These are phyloP conservation scores for Alloteropsis angusta DNA, from an alignment of 202 grass and related monocot genomes.

Conservation along the genomic window DNA sequence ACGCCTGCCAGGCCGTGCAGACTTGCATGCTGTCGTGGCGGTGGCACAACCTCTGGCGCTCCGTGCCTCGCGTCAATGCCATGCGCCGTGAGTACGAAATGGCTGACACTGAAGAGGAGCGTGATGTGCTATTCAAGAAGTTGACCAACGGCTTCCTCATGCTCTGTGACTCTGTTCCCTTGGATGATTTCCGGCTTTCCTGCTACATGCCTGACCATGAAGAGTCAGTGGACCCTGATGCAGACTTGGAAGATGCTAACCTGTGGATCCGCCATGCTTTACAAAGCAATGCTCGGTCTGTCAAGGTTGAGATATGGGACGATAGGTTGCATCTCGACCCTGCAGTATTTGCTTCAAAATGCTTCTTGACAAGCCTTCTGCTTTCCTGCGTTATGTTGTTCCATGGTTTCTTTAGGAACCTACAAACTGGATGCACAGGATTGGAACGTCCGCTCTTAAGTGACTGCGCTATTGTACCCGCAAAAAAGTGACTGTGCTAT, in stretches of 20 bases:
- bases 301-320: background rate
- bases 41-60: conserved; percentile 12
- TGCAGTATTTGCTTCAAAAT: background rate
- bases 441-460: background rate
- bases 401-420: background rate
- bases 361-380: background rate
- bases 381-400: background rate
- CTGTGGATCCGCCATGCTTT: conserved; percentile 13
- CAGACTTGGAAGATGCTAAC: background rate
- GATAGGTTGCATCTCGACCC: background rate
- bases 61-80: background rate
- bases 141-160: background rate
- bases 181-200: background rate
- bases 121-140: background rate
- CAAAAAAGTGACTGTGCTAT: background rate
- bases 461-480: no score
- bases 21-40: background rate
- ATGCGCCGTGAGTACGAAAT: background rate
- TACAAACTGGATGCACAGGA: background rate
- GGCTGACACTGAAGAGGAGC: background rate
- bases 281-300: background rate
- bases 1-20: background rate
- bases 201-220: background rate
- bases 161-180: background rate
- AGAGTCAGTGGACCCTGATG: background rate